These are phyloP conservation scores for Porphyra umbilicalis DNA, from an alignment of 31 red algal species.

Conservation along the genomic window DNA sequence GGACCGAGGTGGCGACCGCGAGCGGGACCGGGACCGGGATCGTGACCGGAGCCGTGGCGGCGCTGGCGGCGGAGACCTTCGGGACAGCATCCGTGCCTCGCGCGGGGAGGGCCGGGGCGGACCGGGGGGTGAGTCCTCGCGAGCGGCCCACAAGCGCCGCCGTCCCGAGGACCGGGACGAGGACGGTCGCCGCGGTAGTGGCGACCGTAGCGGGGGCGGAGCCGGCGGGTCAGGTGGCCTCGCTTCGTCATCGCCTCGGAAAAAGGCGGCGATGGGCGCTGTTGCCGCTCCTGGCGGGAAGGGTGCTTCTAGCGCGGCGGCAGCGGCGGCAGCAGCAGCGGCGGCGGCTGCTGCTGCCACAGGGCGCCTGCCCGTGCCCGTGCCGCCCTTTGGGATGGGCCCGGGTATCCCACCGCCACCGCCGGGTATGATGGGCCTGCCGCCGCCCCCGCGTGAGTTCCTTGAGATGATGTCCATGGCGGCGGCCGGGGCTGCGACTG, in stretches of 20 bases:
- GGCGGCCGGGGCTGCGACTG: neutral
- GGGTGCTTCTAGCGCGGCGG: too few relatives aligned
- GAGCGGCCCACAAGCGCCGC: neutral
- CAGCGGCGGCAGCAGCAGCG: neutral
- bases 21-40: neutral
- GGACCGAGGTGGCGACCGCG: neutral
- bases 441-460: neutral
- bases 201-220: neutral
- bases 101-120: too few relatives aligned
- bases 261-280: neutral
- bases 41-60: neutral
- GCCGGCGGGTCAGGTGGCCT: neutral
- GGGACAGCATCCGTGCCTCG: neutral
- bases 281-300: too few relatives aligned
- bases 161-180: neutral
- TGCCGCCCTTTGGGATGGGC: neutral
- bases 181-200: neutral
- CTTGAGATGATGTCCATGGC: slow-evolving; percentile 1
- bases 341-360: neutral
- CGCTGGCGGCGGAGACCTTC: neutral
- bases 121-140: neutral
- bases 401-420: neutral
- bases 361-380: neutral
- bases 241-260: neutral
- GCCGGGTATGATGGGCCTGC: neutral